A percentile compares a stretch with the other conserved stretches of the same genome.
Evolutionary conservation across 2,329 filamentous ascomycete species (phyloP).

Genomic region (Daldinia sp.): DNA sequence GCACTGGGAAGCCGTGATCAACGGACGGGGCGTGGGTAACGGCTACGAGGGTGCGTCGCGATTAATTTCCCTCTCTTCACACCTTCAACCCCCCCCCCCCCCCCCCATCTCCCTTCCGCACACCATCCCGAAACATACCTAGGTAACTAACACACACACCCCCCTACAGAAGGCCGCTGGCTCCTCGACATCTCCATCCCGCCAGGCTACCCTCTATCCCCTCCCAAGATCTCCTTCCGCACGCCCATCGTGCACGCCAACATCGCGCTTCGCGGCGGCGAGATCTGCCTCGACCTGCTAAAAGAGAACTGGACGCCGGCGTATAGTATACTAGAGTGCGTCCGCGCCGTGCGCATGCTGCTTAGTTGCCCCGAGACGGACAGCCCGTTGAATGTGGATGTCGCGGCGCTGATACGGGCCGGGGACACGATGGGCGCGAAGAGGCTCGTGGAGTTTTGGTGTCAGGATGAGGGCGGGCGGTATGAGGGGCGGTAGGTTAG

Average conservation of each 20-base stretch:
- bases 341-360: conserved; percentile 77
- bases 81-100: not conserved
- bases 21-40: conserved; percentile 62
- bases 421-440: conserved; percentile 75
- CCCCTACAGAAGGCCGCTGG: conserved; percentile 75
- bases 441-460: conserved; percentile 76
- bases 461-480: conserved; percentile 56
- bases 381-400: conserved; percentile 80
- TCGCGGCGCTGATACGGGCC: conserved; percentile 73
- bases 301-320: conserved; percentile 82
- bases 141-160: not conserved
- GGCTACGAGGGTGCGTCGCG: conserved; percentile 63
- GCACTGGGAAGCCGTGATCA: conserved; percentile 67
- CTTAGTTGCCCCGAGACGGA: conserved; percentile 74
- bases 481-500: conserved; percentile 52
- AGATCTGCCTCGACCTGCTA: conserved; percentile 93
- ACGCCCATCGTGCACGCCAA: conserved; percentile 90
- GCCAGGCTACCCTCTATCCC: conserved; percentile 76
- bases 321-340: conserved; percentile 79
- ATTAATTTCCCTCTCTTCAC: not conserved
- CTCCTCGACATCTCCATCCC: conserved; percentile 81
- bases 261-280: conserved; percentile 73
- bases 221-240: conserved; percentile 81
- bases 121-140: not conserved
- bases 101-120: not conserved